phyloP scores from a whole-genome alignment of 2,329 filamentous ascomycete genomes.

The Cryphonectria radicalis region DNA sequence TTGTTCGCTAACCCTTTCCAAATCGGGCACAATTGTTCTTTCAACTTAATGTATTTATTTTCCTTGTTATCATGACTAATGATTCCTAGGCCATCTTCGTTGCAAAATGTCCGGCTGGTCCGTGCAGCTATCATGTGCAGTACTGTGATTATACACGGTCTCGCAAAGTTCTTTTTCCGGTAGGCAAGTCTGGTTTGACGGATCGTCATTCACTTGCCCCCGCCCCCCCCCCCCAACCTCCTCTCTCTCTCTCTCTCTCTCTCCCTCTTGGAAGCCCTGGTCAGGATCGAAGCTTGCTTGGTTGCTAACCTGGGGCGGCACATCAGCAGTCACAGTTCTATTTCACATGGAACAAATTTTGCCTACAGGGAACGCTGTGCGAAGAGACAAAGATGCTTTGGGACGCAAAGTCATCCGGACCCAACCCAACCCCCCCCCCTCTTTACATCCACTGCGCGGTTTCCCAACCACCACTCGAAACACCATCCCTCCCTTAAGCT shows the following conservation, averaged over 20 bases:
- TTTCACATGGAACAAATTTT: slow-evolving; percentile 16
- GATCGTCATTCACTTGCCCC: neutral
- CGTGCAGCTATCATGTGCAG: slow-evolving; percentile 26
- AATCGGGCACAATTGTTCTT: slow-evolving; percentile 33
- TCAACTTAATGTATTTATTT: slow-evolving; percentile 27
- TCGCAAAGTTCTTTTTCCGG: slow-evolving; percentile 1
- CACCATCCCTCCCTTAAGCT: slow-evolving; percentile 12
- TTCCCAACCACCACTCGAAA: slow-evolving; percentile 9
- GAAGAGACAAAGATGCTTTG: slow-evolving; percentile 18
- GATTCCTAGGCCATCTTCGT: slow-evolving; percentile 25
- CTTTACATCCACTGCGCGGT: slow-evolving; percentile 1
- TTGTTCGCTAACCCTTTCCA: slow-evolving; percentile 41
- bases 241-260: neutral
- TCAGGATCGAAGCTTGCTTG: slow-evolving; percentile 2
- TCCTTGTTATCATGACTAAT: slow-evolving; percentile 31
- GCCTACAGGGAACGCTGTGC: slow-evolving; percentile 19
- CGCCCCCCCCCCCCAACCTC: neutral
- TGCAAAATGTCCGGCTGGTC: slow-evolving; percentile 23
- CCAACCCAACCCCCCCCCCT: neutral
- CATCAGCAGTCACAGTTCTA: slow-evolving; percentile 11
- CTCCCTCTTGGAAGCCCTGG: neutral
- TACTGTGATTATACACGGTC: slow-evolving; percentile 27
- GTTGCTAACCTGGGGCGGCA: neutral
- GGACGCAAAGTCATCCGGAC: slow-evolving; percentile 1
- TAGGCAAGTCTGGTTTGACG: neutral